A percentile compares a stretch with the other conserved stretches of the same genome.
These are phyloP conservation scores for Cercospora zeae-maydis DNA, from an alignment of 2,329 filamentous ascomycete species.

Conservation along the genomic window DNA sequence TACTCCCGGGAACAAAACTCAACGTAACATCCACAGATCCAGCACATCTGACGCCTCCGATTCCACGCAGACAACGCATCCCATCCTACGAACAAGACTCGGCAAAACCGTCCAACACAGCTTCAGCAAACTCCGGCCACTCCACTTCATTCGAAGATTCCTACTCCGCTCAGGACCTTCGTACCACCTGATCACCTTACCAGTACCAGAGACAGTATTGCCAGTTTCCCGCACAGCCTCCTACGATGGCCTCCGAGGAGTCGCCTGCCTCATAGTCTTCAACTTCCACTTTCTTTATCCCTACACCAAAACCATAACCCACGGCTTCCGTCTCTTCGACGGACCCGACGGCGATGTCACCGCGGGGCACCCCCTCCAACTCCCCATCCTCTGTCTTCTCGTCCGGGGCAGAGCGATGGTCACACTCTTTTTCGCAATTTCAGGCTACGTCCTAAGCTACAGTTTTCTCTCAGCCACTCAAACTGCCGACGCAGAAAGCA, in stretches of 20 bases:
- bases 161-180: neutral
- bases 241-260: slow-evolving; percentile 17
- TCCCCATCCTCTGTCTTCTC: slow-evolving; percentile 17
- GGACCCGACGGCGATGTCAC: neutral
- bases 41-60: neutral
- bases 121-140: neutral
- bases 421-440: slow-evolving; percentile 21
- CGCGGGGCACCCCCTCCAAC: slow-evolving; percentile 10
- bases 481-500: neutral
- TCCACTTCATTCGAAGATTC: neutral
- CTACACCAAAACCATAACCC: slow-evolving; percentile 13
- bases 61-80: neutral
- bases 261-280: slow-evolving; percentile 21
- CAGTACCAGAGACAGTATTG: neutral
- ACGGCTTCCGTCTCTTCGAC: neutral
- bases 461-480: slow-evolving; percentile 4
- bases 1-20: too few relatives aligned
- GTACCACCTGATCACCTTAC: neutral
- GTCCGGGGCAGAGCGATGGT: slow-evolving; percentile 21
- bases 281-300: slow-evolving; percentile 20
- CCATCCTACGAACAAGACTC: neutral
- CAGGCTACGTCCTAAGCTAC: slow-evolving; percentile 19
- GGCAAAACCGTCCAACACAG: neutral
- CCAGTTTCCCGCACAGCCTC: slow-evolving; percentile 7
- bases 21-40: neutral